Evolutionary conservation across 2,329 filamentous ascomycete genomes (phyloP).

Genomic region (Ophiostoma australiae): DNA sequence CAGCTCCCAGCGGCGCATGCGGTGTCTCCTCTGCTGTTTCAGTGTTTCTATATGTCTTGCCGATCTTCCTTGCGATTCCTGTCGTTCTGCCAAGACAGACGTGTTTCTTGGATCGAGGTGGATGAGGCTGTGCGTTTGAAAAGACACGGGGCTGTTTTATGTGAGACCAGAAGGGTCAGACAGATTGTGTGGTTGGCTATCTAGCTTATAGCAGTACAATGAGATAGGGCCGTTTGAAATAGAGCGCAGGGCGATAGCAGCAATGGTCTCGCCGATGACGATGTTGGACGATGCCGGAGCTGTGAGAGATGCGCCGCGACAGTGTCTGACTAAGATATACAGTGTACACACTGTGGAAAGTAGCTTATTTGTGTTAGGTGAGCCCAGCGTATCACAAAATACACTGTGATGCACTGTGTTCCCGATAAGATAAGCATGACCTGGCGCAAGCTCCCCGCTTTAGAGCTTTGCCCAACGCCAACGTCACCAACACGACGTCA

Average conservation of each 20-base stretch:
- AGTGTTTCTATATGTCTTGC: background rate
- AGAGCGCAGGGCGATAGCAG: background rate
- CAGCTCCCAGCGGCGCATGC: background rate
- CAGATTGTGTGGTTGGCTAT: background rate
- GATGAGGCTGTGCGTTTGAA: background rate
- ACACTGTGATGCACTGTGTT: background rate
- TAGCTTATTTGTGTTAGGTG: background rate
- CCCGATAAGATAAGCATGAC: background rate
- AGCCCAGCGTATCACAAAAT: background rate
- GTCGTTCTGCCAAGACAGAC: background rate
- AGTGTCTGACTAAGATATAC: slow-evolving; percentile 1
- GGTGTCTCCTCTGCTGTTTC: background rate
- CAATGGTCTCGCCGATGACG: background rate
- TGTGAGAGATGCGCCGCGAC: slow-evolving; percentile 1
- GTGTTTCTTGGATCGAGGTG: slow-evolving; percentile 6
- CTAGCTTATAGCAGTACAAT: background rate
- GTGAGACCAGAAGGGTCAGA: background rate
- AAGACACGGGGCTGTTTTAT: background rate
- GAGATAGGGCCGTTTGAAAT: background rate
- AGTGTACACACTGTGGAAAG: background rate
- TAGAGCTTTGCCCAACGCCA: background rate
- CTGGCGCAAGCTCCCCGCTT: slow-evolving; percentile 7
- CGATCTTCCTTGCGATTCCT: background rate
- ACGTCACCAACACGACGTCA: background rate
- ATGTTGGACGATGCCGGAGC: slow-evolving; percentile 5